Base-by-base conservation (phyloP, 305 asterid genomes). In the Fraxinus sp. region DNA sequence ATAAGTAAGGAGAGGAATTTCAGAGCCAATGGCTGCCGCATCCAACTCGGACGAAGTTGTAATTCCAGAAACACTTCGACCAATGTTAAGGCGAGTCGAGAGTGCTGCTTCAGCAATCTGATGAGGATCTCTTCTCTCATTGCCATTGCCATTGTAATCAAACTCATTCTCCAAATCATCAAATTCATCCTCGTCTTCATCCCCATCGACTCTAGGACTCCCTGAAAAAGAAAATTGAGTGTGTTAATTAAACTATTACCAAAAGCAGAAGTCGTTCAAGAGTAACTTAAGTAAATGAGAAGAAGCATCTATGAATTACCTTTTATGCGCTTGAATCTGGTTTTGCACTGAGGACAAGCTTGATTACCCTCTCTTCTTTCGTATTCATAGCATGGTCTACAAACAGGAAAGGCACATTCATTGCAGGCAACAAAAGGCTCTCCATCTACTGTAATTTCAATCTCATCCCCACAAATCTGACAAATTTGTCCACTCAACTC, bases 311-410 rank as follows among this genome's bases (percentile, higher is more conserved):
- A 28, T 80, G 16, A 3, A 36, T 83, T 87, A 94, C 98, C 98
- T 87, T 94, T 96, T 46, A 94, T 85, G 49, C 98, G 97, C 88
- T 96, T 94, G 95, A 79, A 96, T 89, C 98, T 82, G 79, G 99
- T 94, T 89, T 94, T 96, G 92, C 99, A 96, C 83, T 94, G 99
- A 85, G 99, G 99, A 78, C 99, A 96, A 84, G 94, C 89, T 89
- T 96, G 98, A 88, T 91, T 94, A 62, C 99, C 99, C 82, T 96
- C 98, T 79, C 96, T 89, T 79, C 99, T 88, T 81, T 96, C 99
- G 36, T 94, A 96, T 78, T 96, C 99, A 85, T 96, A 96, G 87
- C 99, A 96, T 14, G 92, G 93, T 78, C 98, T 87, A 78, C 99
- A 95, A 83, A 95, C 87, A 37, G 99, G 99, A 86, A 96, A 93